A percentile compares a stretch with the other conserved stretches of the same genome.
Conservation (phyloP, 352 stramenopile species). For the Globisporangium cystogenes region DNA sequence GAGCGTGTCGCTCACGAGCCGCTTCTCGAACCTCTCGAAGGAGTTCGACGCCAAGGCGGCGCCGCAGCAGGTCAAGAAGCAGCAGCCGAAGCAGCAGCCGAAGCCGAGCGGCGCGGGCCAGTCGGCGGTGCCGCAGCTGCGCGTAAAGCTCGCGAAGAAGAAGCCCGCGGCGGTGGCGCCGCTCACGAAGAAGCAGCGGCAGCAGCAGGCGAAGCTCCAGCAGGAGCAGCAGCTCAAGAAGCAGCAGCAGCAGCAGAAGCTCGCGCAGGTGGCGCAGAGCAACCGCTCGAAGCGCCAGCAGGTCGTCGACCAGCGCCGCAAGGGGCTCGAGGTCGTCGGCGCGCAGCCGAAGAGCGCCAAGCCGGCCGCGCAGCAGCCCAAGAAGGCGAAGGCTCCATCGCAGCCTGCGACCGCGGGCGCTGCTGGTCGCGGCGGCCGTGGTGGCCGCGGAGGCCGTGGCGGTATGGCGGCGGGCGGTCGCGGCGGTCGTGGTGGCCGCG, state of each 20-base stretch:
- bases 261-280: constrained; percentile 48
- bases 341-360: constrained; percentile 23
- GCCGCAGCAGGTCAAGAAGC: no score
- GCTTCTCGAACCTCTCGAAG: constrained; percentile 65
- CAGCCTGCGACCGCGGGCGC: not conserved
- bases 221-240: constrained; percentile 21
- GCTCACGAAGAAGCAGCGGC: constrained; percentile 13
- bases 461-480: constrained; percentile 14
- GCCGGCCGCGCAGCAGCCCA: constrained; percentile 21
- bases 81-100: constrained; percentile 9
- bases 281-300: constrained; percentile 75
- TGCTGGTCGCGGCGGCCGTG: constrained; percentile 13
- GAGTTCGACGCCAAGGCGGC: constrained; percentile 19
- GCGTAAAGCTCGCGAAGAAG: constrained; percentile 15
- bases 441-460: constrained; percentile 15
- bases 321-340: constrained; percentile 35
- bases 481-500: constrained; percentile 13
- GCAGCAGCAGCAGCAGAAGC: constrained; percentile 61
- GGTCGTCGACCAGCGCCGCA: constrained; percentile 65
- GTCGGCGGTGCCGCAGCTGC: constrained; percentile 8
- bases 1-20: constrained; percentile 60
- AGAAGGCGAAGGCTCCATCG: constrained; percentile 16
- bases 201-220: constrained; percentile 16
- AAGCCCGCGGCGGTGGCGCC: constrained; percentile 11
- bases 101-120: not conserved